These are phyloP conservation scores for Rhodotorula toruloides DNA, from an alignment of 768 basidiomycete species.

Conservation along the genomic window DNA sequence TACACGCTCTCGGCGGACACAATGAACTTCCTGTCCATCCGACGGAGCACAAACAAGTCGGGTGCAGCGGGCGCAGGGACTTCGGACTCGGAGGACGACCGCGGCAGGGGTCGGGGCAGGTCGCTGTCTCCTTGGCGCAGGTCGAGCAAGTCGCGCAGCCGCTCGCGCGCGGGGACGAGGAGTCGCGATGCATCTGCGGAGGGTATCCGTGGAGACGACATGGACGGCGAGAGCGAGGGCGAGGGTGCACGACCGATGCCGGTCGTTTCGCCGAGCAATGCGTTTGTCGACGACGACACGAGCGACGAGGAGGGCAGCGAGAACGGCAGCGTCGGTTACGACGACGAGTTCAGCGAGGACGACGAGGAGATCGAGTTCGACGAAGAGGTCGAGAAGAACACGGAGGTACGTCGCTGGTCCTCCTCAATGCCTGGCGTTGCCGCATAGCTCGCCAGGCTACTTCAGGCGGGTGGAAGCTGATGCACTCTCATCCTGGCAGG, in stretches of 20 bases:
- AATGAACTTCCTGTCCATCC: conserved; percentile 32
- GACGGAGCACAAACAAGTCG: conserved; percentile 7
- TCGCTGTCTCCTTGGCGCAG: conserved; percentile 30
- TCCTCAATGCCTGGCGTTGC: too few species aligned
- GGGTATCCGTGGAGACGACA: conserved; percentile 23
- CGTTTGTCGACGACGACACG: conserved; percentile 29
- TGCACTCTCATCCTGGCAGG: conserved; percentile 1
- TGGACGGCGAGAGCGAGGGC: conserved; percentile 32
- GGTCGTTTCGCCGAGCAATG: conserved; percentile 24
- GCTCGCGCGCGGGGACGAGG: not conserved
- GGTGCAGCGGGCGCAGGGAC: not conserved
- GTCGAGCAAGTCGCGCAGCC: conserved; percentile 13
- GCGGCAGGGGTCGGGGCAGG: conserved; percentile 7
- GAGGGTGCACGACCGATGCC: conserved; percentile 21
- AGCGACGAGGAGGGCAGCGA: conserved; percentile 29
- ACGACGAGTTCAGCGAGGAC: conserved; percentile 1
- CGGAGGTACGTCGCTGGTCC: conserved; percentile 14
- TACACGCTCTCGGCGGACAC: not conserved
- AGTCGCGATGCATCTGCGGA: conserved; percentile 26
- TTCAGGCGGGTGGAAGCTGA: too few species aligned
- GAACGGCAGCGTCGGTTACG: conserved; percentile 14
- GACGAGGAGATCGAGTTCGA: conserved; percentile 19
- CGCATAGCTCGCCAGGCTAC: too few species aligned
- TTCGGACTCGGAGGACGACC: conserved; percentile 6
- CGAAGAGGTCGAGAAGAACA: conserved; percentile 36